Evolutionary conservation across 2,329 filamentous ascomycete genomes (phyloP), one percentile per base, ranked within the genome.

Genomic region (Verticillium nubilum): DNA sequence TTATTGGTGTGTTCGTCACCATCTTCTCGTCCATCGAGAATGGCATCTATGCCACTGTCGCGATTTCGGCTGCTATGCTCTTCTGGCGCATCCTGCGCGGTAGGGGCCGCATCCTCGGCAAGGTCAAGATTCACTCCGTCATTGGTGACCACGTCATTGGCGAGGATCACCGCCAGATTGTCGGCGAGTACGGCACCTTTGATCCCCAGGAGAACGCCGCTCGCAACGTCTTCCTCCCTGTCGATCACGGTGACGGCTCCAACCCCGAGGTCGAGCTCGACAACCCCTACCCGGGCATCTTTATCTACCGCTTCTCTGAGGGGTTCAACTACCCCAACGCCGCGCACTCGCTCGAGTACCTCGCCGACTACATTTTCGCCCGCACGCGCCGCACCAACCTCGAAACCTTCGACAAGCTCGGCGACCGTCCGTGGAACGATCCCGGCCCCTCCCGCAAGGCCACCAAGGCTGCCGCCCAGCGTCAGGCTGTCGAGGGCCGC

Each of bases 241-340:
- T 97, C 60, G 86, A 91, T 67, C 92, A 96, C 71, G 80, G 81
- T n/a, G 94, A 98, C 70, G 94, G 94, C 29, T 92, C 91, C 1
- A 98, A 98, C 72, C 94, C 94, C 0, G 82, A 88, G 27, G 81
- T 98, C 54, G 82, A 89, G 12, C 80, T 96, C n/a, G 81, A 90
- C 62, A 86, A 86, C 58, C 93, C 95, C 1, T 91, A 95, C 68
- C 94, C 94, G 0, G 95, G 95, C 57, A 84, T 99, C 65, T 96
- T 98, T 75, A 96, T 98, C 69, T 98, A 96, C 78, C 87, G 94
- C 52, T 97, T 97, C 74, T 87, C 90, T 0, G 94, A 98, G 76
- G 91, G 93, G 52, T 97, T 96, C 81, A 96, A 95, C 75, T 99
- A 98, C 69, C 92, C 94, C 61, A 99, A 97, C 67, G 92, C 92